These are phyloP conservation scores for Pythium aquatile DNA, from an alignment of 352 stramenopile genomes.

Conservation along the genomic window DNA sequence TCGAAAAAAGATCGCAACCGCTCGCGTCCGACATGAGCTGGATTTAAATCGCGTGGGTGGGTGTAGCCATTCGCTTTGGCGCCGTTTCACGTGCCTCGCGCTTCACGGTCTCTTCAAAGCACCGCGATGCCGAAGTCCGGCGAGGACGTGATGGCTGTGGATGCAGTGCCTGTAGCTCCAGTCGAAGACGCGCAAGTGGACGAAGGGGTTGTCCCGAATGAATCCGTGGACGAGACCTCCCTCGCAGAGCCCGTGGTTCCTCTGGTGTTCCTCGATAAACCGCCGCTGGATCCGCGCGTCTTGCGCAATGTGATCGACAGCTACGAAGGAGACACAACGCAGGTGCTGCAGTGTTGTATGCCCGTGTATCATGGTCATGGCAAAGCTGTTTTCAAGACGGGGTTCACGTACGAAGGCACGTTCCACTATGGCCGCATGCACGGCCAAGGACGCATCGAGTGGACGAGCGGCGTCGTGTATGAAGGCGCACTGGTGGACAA, in stretches of 20 bases:
- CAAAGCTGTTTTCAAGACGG: slow-evolving; percentile 51
- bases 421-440: slow-evolving; percentile 77
- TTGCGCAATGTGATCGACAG: slow-evolving; percentile 43
- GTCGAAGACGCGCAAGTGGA: neutral
- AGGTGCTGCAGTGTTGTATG: slow-evolving; percentile 40
- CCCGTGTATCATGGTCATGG: slow-evolving; percentile 66
- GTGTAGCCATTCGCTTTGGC: neutral
- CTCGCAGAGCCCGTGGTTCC: neutral
- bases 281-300: slow-evolving; percentile 60
- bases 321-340: slow-evolving; percentile 53
- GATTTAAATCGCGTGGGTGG: too few relatives aligned
- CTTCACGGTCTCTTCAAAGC: neutral
- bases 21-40: too few relatives aligned
- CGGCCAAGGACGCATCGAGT: slow-evolving; percentile 64
- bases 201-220: neutral
- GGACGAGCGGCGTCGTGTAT: slow-evolving; percentile 58
- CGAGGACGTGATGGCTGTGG: neutral
- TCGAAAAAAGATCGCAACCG: too few relatives aligned
- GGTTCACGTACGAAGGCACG: slow-evolving; percentile 62
- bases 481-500: slow-evolving; percentile 76
- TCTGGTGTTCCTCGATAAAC: slow-evolving; percentile 13
- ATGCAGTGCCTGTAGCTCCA: neutral
- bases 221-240: neutral
- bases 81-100: neutral
- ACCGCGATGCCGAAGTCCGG: neutral